These are phyloP conservation scores for Naganishia friedmannii DNA, from an alignment of 768 basidiomycete genomes.

Conservation along the genomic window DNA sequence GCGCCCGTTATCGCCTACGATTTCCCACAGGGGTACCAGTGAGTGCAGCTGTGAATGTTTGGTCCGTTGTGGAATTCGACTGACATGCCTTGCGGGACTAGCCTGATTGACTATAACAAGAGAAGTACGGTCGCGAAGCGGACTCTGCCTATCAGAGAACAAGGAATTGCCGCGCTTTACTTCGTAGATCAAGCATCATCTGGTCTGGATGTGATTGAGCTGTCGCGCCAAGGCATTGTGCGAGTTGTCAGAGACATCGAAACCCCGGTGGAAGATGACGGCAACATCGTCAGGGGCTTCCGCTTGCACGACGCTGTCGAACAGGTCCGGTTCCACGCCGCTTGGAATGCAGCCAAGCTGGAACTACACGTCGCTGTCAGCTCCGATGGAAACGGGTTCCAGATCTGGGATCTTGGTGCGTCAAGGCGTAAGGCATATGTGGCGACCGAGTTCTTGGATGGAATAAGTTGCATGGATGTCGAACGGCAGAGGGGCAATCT, in stretches of 20 bases:
- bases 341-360: conserved; percentile 13
- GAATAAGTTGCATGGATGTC: conserved; percentile 28
- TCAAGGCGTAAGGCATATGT: background rate
- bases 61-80: no score
- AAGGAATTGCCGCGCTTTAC: conserved; percentile 10
- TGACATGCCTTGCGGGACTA: background rate
- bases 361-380: conserved; percentile 18
- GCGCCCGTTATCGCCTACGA: background rate
- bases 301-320: background rate
- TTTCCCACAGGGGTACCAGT: background rate
- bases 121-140: background rate
- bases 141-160: background rate
- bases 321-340: background rate
- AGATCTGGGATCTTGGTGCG: conserved; percentile 25
- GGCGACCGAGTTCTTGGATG: background rate
- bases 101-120: conserved; percentile 3
- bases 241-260: conserved; percentile 5
- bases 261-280: background rate
- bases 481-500: conserved; percentile 27
- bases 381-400: background rate
- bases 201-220: background rate
- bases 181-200: background rate
- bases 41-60: background rate
- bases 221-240: background rate
- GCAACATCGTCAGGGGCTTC: background rate